Percentiles rank a stretch among this genome's conserved stretches.
phyloP scores from a whole-genome alignment of 345 rosid genomes.

The Pistacia vera region DNA sequence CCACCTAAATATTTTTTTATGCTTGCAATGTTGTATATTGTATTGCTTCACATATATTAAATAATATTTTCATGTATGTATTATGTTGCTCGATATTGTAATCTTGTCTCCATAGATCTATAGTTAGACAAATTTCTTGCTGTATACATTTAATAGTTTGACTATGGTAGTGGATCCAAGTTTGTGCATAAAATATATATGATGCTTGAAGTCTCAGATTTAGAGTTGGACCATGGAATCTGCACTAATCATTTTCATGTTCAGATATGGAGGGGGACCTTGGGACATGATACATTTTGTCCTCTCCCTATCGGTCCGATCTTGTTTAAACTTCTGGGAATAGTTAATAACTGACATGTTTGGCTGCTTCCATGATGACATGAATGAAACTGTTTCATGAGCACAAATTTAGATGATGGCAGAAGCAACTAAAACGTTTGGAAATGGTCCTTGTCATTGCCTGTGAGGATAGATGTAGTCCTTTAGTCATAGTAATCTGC shows the following conservation, averaged over 20 bases:
- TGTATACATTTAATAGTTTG: not conserved
- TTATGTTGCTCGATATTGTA: not conserved
- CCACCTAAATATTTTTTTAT: conserved; percentile 1
- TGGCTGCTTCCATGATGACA: not conserved
- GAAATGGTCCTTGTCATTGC: not conserved
- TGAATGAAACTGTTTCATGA: not conserved
- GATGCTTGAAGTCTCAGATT: not conserved
- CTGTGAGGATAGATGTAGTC: not conserved
- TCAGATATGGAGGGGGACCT: not conserved
- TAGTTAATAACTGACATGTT: not conserved
- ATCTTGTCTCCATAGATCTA: not conserved
- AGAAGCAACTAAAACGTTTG: not conserved
- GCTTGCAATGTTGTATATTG: not conserved
- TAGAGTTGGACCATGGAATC: not conserved
- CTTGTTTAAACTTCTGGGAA: not conserved
- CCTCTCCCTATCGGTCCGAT: not conserved
- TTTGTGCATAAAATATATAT: not conserved
- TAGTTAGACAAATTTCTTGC: not conserved
- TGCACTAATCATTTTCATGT: not conserved
- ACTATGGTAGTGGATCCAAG: not conserved
- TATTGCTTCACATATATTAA: not conserved
- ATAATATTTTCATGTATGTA: not conserved
- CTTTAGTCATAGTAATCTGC: not conserved
- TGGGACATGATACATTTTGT: not conserved
- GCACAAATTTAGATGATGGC: not conserved